phyloP scores from a whole-genome alignment of 179 eudicot genomes.

The Actinidia chinensis region DNA sequence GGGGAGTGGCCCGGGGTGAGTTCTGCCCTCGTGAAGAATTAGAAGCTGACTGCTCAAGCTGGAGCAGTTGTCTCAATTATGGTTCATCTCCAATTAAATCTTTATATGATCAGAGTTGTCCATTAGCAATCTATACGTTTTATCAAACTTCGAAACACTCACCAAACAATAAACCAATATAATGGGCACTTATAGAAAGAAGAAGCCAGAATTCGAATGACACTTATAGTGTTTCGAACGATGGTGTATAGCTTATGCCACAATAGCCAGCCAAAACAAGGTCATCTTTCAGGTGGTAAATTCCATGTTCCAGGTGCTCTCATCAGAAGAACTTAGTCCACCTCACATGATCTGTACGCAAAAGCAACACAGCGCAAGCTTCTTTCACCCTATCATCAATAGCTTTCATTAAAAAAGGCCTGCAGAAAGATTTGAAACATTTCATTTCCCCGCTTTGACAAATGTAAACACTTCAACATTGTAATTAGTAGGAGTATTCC shows the following conservation, averaged over 20 bases:
- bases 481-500: no score
- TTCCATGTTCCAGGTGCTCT: conserved; percentile 70
- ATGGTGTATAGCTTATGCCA: conserved; percentile 68
- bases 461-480: neutral
- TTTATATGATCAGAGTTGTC: neutral
- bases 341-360: conserved; percentile 61
- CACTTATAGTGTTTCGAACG: neutral
- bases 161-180: neutral
- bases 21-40: neutral
- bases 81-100: neutral
- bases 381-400: conserved; percentile 73
- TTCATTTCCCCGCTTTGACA: neutral
- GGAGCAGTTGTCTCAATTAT: neutral
- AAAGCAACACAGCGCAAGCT: conserved; percentile 90
- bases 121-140: neutral
- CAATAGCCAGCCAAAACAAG: conserved; percentile 72
- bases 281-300: conserved; percentile 69
- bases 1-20: no score
- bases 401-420: conserved; percentile 55
- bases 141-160: neutral
- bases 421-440: conserved; percentile 25
- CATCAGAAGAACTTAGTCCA: conserved; percentile 61
- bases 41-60: neutral
- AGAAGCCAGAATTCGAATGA: neutral
- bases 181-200: neutral